Percentiles rank a stretch among this genome's conserved stretches.
phyloP scores from a whole-genome alignment of 352 stramenopile genomes.

The Phytopythium litorale region DNA sequence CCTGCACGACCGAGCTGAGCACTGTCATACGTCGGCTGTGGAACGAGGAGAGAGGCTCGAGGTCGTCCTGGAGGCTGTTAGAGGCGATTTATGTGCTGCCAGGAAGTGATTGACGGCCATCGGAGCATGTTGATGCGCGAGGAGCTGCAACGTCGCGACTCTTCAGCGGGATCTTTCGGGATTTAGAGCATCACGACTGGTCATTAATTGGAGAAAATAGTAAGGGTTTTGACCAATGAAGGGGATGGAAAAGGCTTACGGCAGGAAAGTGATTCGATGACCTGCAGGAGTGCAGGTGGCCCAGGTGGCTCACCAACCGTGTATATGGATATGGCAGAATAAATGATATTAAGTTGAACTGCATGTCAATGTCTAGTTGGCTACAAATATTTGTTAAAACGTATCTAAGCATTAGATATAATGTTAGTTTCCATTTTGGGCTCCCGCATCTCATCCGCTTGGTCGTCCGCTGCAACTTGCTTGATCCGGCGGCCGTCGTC shows the following conservation, averaged over 20 bases:
- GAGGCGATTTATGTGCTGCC: background rate
- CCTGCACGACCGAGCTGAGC: conserved; percentile 35
- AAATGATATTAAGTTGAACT: no score
- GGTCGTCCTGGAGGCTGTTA: background rate
- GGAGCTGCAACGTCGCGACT: background rate
- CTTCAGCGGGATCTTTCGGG: conserved; percentile 1
- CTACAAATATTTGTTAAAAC: no score
- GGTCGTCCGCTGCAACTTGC: no score
- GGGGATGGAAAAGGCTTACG: background rate
- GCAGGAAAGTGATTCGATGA: background rate
- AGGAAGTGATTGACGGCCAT: no score
- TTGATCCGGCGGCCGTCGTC: no score
- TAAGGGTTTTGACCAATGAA: background rate
- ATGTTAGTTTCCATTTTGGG: no score
- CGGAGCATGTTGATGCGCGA: background rate
- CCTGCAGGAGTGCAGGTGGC: background rate
- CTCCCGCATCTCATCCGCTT: background rate
- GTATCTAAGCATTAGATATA: no score
- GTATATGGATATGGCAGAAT: background rate
- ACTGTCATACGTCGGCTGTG: conserved; percentile 22
- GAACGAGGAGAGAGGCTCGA: background rate
- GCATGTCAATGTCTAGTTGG: no score
- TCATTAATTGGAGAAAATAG: background rate
- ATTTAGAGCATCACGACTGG: background rate
- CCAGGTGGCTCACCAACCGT: background rate